Percentiles rank a stretch among this genome's conserved stretches.
Evolutionary conservation across 768 basidiomycete genomes (phyloP).

Genomic region (Coprinopsis marcescibilis): DNA sequence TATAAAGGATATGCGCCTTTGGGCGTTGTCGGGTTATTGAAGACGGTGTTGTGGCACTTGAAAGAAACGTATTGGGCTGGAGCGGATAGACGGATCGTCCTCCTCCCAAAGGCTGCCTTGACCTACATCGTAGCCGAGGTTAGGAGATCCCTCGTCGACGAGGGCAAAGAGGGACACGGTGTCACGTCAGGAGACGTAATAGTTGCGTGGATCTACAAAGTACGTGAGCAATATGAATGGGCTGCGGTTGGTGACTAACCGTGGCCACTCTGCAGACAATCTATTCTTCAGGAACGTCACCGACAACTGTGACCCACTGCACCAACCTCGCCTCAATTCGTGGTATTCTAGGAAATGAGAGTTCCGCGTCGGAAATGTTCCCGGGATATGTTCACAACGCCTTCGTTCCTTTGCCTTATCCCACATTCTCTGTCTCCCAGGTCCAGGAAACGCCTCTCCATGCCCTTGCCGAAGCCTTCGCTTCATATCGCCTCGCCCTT

Average conservation of each 20-base stretch:
- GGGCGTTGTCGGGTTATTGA: slow-evolving; percentile 24
- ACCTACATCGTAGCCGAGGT: slow-evolving; percentile 24
- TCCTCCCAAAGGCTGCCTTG: slow-evolving; percentile 27
- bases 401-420: slow-evolving; percentile 36
- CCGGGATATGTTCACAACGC: slow-evolving; percentile 32
- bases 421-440: slow-evolving; percentile 29
- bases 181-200: slow-evolving; percentile 35
- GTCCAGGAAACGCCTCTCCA: slow-evolving; percentile 24
- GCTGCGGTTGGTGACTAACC: too few species aligned
- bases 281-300: slow-evolving; percentile 26
- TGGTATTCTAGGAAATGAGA: slow-evolving; percentile 9
- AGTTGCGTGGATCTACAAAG: slow-evolving; percentile 37
- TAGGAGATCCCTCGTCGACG: slow-evolving; percentile 19
- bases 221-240: too few species aligned
- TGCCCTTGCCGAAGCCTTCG: slow-evolving; percentile 21
- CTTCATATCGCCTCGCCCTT: slow-evolving; percentile 17
- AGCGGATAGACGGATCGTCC: slow-evolving; percentile 28
- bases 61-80: slow-evolving; percentile 32
- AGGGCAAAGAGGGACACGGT: slow-evolving; percentile 11
- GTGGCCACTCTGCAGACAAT: slow-evolving; percentile 22
- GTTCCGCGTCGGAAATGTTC: slow-evolving; percentile 14
- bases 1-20: slow-evolving; percentile 17
- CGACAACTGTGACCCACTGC: slow-evolving; percentile 27
- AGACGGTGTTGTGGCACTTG: slow-evolving; percentile 29
- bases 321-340: slow-evolving; percentile 36